A percentile compares a stretch with the other conserved stretches of the same genome.
phyloP scores from a whole-genome alignment of 768 basidiomycete genomes.

The Obba rivulosa region DNA sequence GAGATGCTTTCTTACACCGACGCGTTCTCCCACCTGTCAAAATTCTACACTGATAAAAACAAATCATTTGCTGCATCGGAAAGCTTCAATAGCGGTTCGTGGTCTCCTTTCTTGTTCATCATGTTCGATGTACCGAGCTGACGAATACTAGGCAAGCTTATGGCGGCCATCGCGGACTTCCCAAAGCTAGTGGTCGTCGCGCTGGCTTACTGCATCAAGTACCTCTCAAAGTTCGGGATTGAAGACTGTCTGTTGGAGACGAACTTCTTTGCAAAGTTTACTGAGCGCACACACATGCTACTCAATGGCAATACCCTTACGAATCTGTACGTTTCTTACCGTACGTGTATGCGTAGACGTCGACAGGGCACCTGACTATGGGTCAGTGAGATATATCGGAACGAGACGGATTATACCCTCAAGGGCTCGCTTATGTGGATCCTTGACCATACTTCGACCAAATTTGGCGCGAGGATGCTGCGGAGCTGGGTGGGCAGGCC shows the following conservation, averaged over 20 bases:
- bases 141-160: conserved; percentile 51
- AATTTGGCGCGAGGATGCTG: conserved; percentile 81
- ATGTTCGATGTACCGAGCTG: conserved; percentile 1
- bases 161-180: conserved; percentile 59
- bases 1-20: conserved; percentile 53
- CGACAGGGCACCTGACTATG: too few species aligned
- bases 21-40: conserved; percentile 62
- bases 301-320: conserved; percentile 82
- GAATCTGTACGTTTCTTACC: conserved; percentile 49
- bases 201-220: conserved; percentile 64
- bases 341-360: too few species aligned
- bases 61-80: conserved; percentile 35
- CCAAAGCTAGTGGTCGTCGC: conserved; percentile 68
- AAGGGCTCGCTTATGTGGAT: conserved; percentile 81
- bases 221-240: conserved; percentile 70
- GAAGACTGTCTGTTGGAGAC: conserved; percentile 76
- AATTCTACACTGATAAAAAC: conserved; percentile 58
- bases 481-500: conserved; percentile 86
- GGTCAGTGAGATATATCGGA: conserved; percentile 79
- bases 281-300: conserved; percentile 77
- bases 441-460: conserved; percentile 82
- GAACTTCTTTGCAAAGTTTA: conserved; percentile 74
- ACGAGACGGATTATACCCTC: conserved; percentile 73
- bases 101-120: neutral
- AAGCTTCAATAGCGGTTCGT: conserved; percentile 40